These are phyloP conservation scores for Globisporangium perplexum DNA, from an alignment of 352 stramenopile species.

Conservation along the genomic window DNA sequence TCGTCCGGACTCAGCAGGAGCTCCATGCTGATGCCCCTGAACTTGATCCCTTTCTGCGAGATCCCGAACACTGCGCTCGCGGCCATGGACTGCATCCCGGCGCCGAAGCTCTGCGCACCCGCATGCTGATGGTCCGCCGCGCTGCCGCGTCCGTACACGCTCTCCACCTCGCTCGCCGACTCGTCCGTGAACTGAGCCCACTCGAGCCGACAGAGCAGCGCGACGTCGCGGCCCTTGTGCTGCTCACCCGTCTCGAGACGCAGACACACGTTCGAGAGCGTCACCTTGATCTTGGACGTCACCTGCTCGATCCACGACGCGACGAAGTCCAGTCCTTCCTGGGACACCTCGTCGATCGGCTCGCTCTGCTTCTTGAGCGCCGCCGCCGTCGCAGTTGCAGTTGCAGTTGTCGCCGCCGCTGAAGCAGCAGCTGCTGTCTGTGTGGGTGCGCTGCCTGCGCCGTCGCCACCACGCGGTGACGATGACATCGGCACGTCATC, in stretches of 20 bases:
- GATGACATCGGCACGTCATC: constrained; percentile 7
- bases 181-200: constrained; percentile 85
- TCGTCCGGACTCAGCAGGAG: constrained; percentile 62
- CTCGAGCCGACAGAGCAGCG: constrained; percentile 65
- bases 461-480: neutral
- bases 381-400: too few species aligned
- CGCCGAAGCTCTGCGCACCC: constrained; percentile 24
- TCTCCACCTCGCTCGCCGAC: constrained; percentile 69
- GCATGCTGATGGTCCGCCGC: constrained; percentile 26
- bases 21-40: constrained; percentile 78
- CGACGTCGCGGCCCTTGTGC: constrained; percentile 54
- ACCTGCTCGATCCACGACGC: constrained; percentile 88
- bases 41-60: constrained; percentile 82
- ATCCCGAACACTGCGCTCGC: constrained; percentile 78
- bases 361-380: constrained; percentile 16
- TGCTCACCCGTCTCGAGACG: constrained; percentile 63
- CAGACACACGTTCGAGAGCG: constrained; percentile 81
- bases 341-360: constrained; percentile 69
- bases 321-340: constrained; percentile 88
- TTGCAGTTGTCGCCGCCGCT: neutral
- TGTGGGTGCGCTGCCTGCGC: neutral
- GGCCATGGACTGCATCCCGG: constrained; percentile 69
- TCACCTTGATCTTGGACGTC: constrained; percentile 88
- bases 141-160: constrained; percentile 48
- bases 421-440: neutral